Evolutionary conservation across 257 asterid genomes (phyloP), one percentile per base, ranked within the genome.

Genomic region (Nemophila menziesii): DNA sequence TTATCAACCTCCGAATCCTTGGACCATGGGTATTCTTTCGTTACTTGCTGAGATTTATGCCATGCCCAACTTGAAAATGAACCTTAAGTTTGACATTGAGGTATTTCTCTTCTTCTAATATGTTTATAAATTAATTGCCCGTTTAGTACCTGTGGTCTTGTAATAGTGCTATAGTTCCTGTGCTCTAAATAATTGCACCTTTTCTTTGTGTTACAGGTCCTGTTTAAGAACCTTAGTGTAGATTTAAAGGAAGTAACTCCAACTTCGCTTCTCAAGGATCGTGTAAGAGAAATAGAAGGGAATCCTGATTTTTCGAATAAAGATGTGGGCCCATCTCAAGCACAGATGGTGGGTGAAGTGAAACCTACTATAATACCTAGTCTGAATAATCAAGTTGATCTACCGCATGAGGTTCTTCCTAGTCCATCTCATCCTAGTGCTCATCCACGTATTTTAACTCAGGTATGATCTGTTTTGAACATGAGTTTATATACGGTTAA

Each of bases 1-100:
- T 22, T 90, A 85, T 76, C 96, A 71, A 61, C 99, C 99, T 27
- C 99, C 99, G 34, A 85, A 90, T 55, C 99, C 99, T 4, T 85
- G 99, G 99, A 90, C 99, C 49, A 90, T 90, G 94, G 99, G 82
- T 54, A 75, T 90, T 55, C 94, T 90, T 63, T 94, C 78, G 55
- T 69, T 90, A 62, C 87, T 90, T 46, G 75, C 83, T 52, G 99
- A 90, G 74, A 90, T 90, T 39, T 85, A 85, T 58, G 92, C 89
- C 22, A 81, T 85, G 96, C 96, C 96, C 43, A 85, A 82, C 67
- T 68, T 90, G 60, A 90, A 90, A 64, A 85, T 90, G 96, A 90
- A 90, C 71, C 92, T 90, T 46, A 90, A 82, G 68, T 90, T 90
- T 64, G 96, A 85, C 63, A 90, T 90, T 33, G 99, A 90, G 99